phyloP scores from a whole-genome alignment of 2,329 filamentous ascomycete species.

The Colletotrichum trifolii region DNA sequence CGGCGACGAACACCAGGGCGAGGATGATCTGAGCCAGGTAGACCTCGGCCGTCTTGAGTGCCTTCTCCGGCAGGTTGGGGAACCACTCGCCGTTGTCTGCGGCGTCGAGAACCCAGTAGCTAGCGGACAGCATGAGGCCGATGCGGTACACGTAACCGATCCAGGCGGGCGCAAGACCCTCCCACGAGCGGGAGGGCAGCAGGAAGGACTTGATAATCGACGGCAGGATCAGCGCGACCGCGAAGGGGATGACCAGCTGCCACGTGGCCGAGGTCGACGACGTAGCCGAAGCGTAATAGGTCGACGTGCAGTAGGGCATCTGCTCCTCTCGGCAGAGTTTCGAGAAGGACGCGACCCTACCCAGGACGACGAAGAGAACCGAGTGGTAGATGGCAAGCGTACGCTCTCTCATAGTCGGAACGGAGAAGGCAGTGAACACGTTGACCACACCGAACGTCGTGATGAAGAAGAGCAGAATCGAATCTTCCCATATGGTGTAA shows the following conservation, averaged over 20 bases:
- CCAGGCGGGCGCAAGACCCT: slow-evolving; percentile 87
- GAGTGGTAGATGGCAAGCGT: slow-evolving; percentile 87
- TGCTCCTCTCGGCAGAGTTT: slow-evolving; percentile 97
- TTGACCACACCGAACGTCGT: slow-evolving; percentile 86
- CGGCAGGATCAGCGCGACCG: slow-evolving; percentile 78
- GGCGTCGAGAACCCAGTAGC: slow-evolving; percentile 90
- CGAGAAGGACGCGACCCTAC: slow-evolving; percentile 85
- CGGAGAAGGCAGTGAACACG: slow-evolving; percentile 79
- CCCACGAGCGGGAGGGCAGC: slow-evolving; percentile 83
- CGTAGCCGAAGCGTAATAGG: slow-evolving; percentile 91
- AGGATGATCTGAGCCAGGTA: slow-evolving; percentile 84
- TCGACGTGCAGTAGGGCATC: slow-evolving; percentile 95
- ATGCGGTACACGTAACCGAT: slow-evolving; percentile 82
- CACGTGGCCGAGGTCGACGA: slow-evolving; percentile 93
- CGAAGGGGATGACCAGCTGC: slow-evolving; percentile 85
- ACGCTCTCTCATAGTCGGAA: slow-evolving; percentile 73
- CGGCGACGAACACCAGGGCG: slow-evolving; percentile 83
- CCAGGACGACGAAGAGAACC: slow-evolving; percentile 81
- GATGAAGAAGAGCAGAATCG: slow-evolving; percentile 91
- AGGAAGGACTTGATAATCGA: slow-evolving; percentile 84
- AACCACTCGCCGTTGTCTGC: slow-evolving; percentile 90
- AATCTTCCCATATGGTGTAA: slow-evolving; percentile 98
- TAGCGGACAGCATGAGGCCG: slow-evolving; percentile 78
- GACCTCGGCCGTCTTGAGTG: slow-evolving; percentile 79
- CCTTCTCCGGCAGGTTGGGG: slow-evolving; percentile 64